Base-by-base conservation (phyloP, 2,329 filamentous ascomycete genomes). In the Colletotrichum sp. region DNA sequence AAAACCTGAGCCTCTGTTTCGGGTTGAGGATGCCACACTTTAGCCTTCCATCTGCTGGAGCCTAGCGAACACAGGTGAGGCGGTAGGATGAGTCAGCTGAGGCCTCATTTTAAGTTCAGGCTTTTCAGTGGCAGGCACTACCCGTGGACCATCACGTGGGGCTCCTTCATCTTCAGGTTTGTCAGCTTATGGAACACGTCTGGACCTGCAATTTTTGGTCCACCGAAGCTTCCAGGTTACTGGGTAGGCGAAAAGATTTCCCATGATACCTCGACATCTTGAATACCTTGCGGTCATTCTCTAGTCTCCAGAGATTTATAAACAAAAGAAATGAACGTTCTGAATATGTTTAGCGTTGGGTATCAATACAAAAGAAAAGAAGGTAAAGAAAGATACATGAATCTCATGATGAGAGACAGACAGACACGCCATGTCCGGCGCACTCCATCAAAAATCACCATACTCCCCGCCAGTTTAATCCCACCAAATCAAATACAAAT, bases 1-100 rank as follows among this genome's bases (percentile, higher is more conserved):
- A 76, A 78, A 70, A 30, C 48, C 18, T 68, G 9, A 66, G 48
- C 48, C 56, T 70, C 21, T n/a, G 64, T 74, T 74, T 76, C 59
- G 71, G 65, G 70, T 66, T 72, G 36, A 61, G 56, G 28, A 58
- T 58, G 43, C 32, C 59, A 61, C 32, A 73, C 69, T 73, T 75
- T 68, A 34, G 38, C 62, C 58, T 64, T 55, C 18, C 38, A 0
- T n/a, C 58, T 32, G 34, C 38, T 32, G 43, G 32, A 16, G 32
- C 28, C 30, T 28, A 9, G 26, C 13, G 34, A n/a, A 48, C 3
- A 48, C 38, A 28, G 30, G n/a, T 36, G 28, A 48, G 36, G 71
- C 18, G 28, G 38, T 21, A 43, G 9, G 69, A 68, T 75, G 73
- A 75, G 52, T 75, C 73, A 73, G 73, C 73, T 34, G 26, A 34